Base-by-base conservation (phyloP, 148 eudicot species). In the Agrostemma githago region DNA sequence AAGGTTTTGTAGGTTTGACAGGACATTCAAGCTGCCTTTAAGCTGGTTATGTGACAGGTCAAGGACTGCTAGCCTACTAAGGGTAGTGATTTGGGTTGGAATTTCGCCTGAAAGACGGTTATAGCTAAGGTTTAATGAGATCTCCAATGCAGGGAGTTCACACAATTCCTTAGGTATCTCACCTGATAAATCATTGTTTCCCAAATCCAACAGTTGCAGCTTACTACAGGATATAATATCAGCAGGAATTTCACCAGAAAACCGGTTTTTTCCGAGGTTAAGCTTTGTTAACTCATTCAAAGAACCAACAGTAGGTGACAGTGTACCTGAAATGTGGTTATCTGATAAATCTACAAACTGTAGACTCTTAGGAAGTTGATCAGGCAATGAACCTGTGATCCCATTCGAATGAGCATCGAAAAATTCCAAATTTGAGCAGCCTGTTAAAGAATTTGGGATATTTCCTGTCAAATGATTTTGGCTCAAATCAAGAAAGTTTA, bases 391-490 rank as follows among this genome's bases (percentile, higher is more conserved):
- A 70, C 92, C 92, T 0, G 86, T 80, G n/a, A 96, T 75, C 14
- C 82, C 88, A 76, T 96, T 96, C 2, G 88, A 84, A 79, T 92
- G 99, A 62, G 88, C 89, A 83, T 96, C 99, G 63, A 95, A 89
- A 83, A 90, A 96, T 81, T 90, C 93, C 60, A 92, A 82, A 60
- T 68, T 86, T 64, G 67, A 74, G 76, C 97, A 96, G 37, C 86
- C 90, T 0, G 94, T 89, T 19, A 92, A 74, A 0, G 98, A 84
- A 16, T 78, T 56, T 34, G 97, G 97, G 48, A 92, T 82, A 51
- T 53, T 82, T 21, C 99, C 99, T 51, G 81, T 86, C 67, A 96
- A 84, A 54, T 43, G 84, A 76, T 96, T 92, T 48, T 67, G 68
- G 75, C 96, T 83, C 85, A 92, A 89, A 78, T 96, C 99, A 15